Evolutionary conservation across 129 eudicot species (phyloP).

Genomic region (Apium graveolens): DNA sequence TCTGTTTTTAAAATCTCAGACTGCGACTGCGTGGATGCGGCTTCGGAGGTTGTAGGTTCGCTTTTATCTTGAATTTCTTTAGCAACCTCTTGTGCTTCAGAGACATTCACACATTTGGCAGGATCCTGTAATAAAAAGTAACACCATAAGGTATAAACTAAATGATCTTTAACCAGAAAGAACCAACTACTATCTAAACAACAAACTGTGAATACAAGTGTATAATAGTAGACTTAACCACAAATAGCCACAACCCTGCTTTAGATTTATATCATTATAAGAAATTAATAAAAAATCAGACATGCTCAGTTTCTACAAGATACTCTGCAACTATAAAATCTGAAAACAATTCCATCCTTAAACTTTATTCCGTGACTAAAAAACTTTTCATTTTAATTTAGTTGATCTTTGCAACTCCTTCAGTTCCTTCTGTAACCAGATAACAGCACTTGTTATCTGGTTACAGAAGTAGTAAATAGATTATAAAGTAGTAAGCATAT

Average conservation of each 20-base stretch:
- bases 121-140: neutral
- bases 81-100: neutral
- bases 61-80: neutral
- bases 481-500: neutral
- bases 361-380: neutral
- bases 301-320: neutral
- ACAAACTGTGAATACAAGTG: neutral
- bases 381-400: neutral
- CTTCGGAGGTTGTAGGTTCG: neutral
- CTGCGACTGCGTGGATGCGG: constrained; percentile 3
- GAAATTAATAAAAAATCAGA: neutral
- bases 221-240: neutral
- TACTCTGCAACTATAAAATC: neutral
- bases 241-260: neutral
- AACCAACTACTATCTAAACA: neutral
- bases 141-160: neutral
- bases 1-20: constrained; percentile 21
- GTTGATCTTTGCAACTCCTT: neutral
- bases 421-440: neutral
- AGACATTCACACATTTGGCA: neutral
- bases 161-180: neutral
- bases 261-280: neutral
- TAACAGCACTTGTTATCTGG: neutral
- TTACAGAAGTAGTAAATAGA: too few species aligned
- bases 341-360: neutral